Evolutionary conservation across 2,329 filamentous ascomycete genomes (phyloP).

Genomic region (Calonectria ilicicola): DNA sequence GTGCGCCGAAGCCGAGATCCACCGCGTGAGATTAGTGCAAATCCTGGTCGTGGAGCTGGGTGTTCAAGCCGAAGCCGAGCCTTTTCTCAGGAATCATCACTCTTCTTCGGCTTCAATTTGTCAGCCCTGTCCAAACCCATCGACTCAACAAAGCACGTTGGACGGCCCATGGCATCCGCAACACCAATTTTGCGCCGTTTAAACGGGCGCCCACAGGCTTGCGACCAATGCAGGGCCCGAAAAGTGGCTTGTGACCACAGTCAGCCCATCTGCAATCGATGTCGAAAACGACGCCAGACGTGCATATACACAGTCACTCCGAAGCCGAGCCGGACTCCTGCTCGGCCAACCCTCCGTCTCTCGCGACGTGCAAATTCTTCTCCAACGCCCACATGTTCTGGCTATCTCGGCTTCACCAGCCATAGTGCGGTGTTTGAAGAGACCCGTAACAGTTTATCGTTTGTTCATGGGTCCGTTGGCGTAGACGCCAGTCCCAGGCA

Average conservation of each 20-base stretch:
- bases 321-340: constrained; percentile 31
- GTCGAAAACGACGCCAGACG: constrained; percentile 49
- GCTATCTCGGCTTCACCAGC: constrained; percentile 60
- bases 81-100: neutral
- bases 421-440: constrained; percentile 57
- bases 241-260: constrained; percentile 58
- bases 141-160: neutral
- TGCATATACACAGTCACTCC: constrained; percentile 51
- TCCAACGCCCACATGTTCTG: constrained; percentile 39
- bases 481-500: constrained; percentile 17
- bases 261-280: constrained; percentile 54
- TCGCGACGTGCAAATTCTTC: constrained; percentile 20
- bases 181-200: constrained; percentile 39
- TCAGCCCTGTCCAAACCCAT: constrained; percentile 1
- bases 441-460: constrained; percentile 53
- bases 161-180: constrained; percentile 27
- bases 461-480: constrained; percentile 42
- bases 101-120: constrained; percentile 17
- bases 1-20: constrained; percentile 14
- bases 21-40: neutral
- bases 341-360: constrained; percentile 23
- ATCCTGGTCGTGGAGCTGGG: neutral
- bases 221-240: constrained; percentile 54
- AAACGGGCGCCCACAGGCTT: constrained; percentile 45
- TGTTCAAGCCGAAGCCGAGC: constrained; percentile 11